Conservation (phyloP, 768 basidiomycete genomes). For the Naganishia randhawae region DNA sequence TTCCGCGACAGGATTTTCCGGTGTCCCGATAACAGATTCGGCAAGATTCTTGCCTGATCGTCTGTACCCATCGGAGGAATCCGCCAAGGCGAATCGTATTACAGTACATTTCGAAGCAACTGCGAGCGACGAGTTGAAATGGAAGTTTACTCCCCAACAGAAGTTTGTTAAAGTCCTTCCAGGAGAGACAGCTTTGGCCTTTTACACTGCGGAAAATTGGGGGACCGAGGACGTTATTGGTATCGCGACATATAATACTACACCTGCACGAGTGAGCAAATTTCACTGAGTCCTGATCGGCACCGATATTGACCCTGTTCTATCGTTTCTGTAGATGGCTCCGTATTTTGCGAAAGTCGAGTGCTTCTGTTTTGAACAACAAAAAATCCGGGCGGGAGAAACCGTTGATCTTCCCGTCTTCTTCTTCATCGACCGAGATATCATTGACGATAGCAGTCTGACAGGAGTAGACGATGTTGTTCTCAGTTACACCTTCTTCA, state of each 20-base stretch:
- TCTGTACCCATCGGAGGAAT: slow-evolving; percentile 55
- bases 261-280: slow-evolving; percentile 79
- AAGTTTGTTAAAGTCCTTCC: slow-evolving; percentile 84
- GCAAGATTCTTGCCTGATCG: slow-evolving; percentile 64
- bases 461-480: slow-evolving; percentile 84
- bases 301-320: background rate
- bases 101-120: slow-evolving; percentile 97
- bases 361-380: slow-evolving; percentile 99
- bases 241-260: slow-evolving; percentile 98
- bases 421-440: slow-evolving; percentile 98
- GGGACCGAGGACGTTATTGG: slow-evolving; percentile 86
- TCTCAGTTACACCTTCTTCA: slow-evolving; percentile 95
- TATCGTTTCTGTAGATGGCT: slow-evolving; percentile 64
- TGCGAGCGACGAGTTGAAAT: slow-evolving; percentile 79
- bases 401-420: slow-evolving; percentile 97
- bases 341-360: slow-evolving; percentile 99
- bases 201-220: slow-evolving; percentile 87
- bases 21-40: slow-evolving; percentile 82
- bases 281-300: background rate
- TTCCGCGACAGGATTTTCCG: slow-evolving; percentile 92
- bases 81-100: slow-evolving; percentile 65
- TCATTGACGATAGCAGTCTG: slow-evolving; percentile 86
- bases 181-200: slow-evolving; percentile 92
- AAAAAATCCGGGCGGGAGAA: slow-evolving; percentile 86
- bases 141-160: slow-evolving; percentile 88